Percentiles rank a stretch among this genome's conserved stretches.
These are phyloP conservation scores for Leishmania martiniquensis DNA, from an alignment of 208 protist species.

Conservation along the genomic window DNA sequence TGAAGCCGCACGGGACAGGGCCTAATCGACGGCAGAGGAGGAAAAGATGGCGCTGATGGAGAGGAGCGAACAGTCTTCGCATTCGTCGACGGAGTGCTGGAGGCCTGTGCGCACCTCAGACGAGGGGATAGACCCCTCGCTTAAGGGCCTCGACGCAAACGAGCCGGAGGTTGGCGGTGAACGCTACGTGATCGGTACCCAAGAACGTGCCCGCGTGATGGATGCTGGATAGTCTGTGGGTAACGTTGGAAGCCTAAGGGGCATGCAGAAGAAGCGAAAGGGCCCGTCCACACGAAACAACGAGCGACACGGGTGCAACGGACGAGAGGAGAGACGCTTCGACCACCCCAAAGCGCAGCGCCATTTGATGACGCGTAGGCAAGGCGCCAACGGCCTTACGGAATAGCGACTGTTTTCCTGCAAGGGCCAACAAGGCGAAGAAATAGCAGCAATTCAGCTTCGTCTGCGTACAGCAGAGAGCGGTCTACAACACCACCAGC, in stretches of 20 bases:
- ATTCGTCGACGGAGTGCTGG: neutral
- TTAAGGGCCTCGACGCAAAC: neutral
- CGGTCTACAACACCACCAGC: too few relatives aligned
- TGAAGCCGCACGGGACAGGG: neutral
- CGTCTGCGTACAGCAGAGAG: conserved; percentile 1
- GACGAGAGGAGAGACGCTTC: neutral
- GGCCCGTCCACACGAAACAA: too few relatives aligned
- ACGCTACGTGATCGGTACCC: neutral
- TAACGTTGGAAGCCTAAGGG: neutral
- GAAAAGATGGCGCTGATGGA: neutral
- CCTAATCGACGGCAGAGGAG: too few relatives aligned
- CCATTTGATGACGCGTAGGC: neutral
- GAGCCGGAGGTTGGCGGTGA: neutral
- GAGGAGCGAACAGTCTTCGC: neutral
- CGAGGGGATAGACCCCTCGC: neutral
- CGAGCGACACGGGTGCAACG: too few relatives aligned
- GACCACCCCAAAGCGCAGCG: neutral
- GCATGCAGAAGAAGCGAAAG: neutral
- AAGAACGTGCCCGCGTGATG: neutral
- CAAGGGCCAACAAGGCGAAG: neutral
- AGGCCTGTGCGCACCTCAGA: neutral
- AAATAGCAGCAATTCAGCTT: neutral
- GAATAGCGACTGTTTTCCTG: neutral
- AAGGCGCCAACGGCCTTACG: neutral
- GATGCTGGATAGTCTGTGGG: neutral